Conservation (phyloP, 352 stramenopile genomes). For the Globisporangium mamillatum region DNA sequence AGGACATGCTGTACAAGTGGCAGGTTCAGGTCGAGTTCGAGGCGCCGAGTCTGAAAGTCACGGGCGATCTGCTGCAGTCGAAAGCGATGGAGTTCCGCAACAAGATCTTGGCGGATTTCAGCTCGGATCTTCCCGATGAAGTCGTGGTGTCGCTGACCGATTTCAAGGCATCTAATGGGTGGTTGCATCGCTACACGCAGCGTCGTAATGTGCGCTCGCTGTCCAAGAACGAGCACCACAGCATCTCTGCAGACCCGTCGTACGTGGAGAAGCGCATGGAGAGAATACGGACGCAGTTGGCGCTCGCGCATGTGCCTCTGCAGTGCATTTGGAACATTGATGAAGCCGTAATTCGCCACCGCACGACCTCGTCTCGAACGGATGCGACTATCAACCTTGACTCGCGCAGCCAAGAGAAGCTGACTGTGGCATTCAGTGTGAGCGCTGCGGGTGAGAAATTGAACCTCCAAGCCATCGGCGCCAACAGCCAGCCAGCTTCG, state of each 20-base stretch:
- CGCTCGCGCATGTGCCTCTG: conserved; percentile 40
- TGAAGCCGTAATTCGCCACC: conserved; percentile 46
- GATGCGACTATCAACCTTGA: conserved; percentile 48
- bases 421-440: conserved; percentile 53
- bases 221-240: conserved; percentile 32
- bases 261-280: conserved; percentile 40
- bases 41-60: conserved; percentile 64
- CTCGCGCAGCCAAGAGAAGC: conserved; percentile 38
- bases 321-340: conserved; percentile 76
- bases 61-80: conserved; percentile 67
- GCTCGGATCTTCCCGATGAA: conserved; percentile 61
- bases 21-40: conserved; percentile 77
- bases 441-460: conserved; percentile 69
- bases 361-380: conserved; percentile 34
- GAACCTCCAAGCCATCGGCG: conserved; percentile 54
- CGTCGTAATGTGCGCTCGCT: conserved; percentile 64
- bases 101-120: conserved; percentile 75
- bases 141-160: conserved; percentile 76
- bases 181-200: conserved; percentile 77
- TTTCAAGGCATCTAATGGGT: conserved; percentile 85
- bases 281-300: conserved; percentile 46
- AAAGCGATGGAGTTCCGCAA: conserved; percentile 83
- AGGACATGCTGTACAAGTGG: conserved; percentile 87
- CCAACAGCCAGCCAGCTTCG: conserved; percentile 31
- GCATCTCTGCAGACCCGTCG: conserved; percentile 9